Evolutionary conservation across 345 rosid genomes (phyloP).

Genomic region (Gossypium sturtianum): DNA sequence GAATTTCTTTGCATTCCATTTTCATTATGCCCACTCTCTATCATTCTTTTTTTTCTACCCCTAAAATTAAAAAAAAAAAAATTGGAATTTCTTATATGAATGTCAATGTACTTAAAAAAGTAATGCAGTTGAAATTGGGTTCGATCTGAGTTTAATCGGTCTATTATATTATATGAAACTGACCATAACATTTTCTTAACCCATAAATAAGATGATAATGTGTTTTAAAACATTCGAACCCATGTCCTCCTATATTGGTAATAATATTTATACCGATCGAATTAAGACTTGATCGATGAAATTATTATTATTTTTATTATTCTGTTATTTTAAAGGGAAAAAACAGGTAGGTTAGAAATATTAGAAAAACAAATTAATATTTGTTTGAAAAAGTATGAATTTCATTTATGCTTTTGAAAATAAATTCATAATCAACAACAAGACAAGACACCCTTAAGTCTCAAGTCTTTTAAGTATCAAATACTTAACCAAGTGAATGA

Average conservation of each 20-base stretch:
- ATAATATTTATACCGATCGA: too few species aligned
- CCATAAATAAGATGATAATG: fast-evolving
- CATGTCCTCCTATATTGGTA: fast-evolving
- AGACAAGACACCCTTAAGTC: not conserved
- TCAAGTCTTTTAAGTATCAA: not conserved
- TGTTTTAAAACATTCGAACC: too few species aligned
- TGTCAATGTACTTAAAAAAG: too few species aligned
- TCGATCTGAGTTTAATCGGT: fast-evolving
- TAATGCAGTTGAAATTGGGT: too few species aligned
- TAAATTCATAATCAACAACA: not conserved
- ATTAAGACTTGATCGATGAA: too few species aligned
- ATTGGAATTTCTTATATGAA: too few species aligned
- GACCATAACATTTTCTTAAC: fast-evolving
- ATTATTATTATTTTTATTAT: too few species aligned
- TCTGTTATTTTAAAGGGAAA: too few species aligned
- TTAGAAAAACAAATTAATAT: too few species aligned
- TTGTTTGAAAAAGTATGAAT: not conserved
- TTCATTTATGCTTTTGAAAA: not conserved
- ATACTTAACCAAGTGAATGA: not conserved
- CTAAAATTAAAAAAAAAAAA: too few species aligned
- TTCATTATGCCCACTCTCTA: not conserved
- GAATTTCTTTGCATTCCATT: not conserved
- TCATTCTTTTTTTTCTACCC: not conserved
- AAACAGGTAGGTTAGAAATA: too few species aligned
- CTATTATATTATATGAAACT: too few species aligned